Conservation (phyloP, 495 filamentous ascomycete species). For the Penicilliopsis zonata region DNA sequence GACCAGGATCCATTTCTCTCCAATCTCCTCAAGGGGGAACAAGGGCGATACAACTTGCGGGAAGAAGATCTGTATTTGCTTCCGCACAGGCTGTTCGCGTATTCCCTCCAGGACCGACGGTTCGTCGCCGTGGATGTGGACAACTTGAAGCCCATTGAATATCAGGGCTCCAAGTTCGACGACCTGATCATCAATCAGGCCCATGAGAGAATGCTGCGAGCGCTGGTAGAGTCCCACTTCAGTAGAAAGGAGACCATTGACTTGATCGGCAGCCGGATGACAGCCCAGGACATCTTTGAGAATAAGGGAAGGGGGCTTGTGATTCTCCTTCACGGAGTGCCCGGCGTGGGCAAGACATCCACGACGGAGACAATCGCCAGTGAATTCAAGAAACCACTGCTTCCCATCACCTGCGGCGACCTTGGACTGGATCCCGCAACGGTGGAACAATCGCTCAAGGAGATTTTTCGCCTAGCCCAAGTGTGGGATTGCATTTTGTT, state of each 20-base stretch:
- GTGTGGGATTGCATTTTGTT: constrained; percentile 39
- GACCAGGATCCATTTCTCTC: no score
- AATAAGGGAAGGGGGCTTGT: constrained; percentile 34
- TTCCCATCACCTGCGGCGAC: constrained; percentile 18
- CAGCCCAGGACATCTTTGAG: constrained; percentile 11
- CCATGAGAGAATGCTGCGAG: background rate
- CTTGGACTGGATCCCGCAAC: constrained; percentile 24
- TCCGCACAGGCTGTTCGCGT: background rate
- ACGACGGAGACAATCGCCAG: constrained; percentile 25
- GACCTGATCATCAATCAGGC: background rate
- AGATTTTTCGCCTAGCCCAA: constrained; percentile 24
- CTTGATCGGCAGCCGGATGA: no score
- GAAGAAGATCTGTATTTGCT: background rate
- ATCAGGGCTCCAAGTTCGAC: background rate
- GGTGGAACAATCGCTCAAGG: constrained; percentile 31
- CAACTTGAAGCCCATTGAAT: background rate
- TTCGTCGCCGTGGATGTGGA: background rate
- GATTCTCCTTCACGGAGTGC: constrained; percentile 39
- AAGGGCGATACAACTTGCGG: no score
- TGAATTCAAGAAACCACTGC: constrained; percentile 11
- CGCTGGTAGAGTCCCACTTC: background rate
- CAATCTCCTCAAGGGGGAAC: no score
- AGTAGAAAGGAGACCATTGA: background rate
- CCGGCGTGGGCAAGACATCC: constrained; percentile 29
- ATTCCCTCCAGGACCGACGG: background rate